Percentiles rank a stretch among this genome's conserved stretches.
Evolutionary conservation across 1,139 yeast species (phyloP).

Genomic region (Candida freyschussii): DNA sequence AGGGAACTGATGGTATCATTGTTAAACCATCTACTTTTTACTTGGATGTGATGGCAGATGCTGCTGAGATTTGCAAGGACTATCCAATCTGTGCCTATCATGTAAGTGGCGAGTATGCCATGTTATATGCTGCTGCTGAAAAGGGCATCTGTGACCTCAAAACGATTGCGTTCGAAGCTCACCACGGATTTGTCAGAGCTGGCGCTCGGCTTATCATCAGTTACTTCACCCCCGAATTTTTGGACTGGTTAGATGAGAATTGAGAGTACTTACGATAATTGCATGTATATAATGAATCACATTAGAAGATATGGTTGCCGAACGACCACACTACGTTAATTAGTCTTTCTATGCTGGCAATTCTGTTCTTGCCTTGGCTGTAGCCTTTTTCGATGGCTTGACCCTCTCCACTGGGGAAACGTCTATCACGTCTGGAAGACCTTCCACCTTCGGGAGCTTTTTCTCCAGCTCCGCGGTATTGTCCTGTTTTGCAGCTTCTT

Average conservation of each 20-base stretch:
- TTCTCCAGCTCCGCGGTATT: conserved; percentile 4
- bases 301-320: neutral
- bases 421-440: conserved; percentile 15
- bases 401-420: no score
- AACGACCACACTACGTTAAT: conserved; percentile 2
- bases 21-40: conserved; percentile 98
- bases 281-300: conserved; percentile 2
- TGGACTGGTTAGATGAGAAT: conserved; percentile 83
- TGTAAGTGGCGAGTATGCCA: conserved; percentile 96
- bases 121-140: conserved; percentile 98
- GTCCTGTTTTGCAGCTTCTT: conserved; percentile 4
- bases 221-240: conserved; percentile 92
- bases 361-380: conserved; percentile 11
- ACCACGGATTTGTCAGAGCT: conserved; percentile 88
- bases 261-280: neutral
- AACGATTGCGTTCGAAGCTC: conserved; percentile 86
- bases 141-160: conserved; percentile 89
- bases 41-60: conserved; percentile 85
- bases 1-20: conserved; percentile 94
- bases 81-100: conserved; percentile 93
- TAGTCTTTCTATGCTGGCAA: conserved; percentile 13
- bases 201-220: conserved; percentile 92
- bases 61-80: conserved; percentile 74
- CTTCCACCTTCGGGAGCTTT: conserved; percentile 16
- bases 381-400: conserved; percentile 2